These are phyloP conservation scores for Globisporangium viniferum DNA, from an alignment of 352 stramenopile species.

Conservation along the genomic window DNA sequence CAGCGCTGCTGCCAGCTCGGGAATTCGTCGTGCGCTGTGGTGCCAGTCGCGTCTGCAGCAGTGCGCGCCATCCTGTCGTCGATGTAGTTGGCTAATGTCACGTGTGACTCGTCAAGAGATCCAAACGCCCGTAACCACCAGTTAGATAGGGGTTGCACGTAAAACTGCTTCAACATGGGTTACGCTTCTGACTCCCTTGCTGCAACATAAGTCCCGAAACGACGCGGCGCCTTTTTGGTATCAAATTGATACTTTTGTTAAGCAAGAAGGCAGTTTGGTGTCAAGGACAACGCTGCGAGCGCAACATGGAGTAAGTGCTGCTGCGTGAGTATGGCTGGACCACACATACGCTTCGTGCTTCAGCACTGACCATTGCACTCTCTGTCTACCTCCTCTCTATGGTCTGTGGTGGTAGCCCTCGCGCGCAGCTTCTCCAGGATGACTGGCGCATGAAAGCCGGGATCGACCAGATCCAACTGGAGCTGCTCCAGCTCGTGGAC, in stretches of 20 bases:
- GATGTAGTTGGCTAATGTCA: neutral
- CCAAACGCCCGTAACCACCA: neutral
- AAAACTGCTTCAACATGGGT: neutral
- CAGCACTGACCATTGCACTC: neutral
- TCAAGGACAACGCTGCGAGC: neutral
- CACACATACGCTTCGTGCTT: neutral
- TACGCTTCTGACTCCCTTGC: neutral
- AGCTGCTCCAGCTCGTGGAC: conserved; percentile 55
- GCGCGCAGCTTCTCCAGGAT: conserved; percentile 35
- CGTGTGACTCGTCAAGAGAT: neutral
- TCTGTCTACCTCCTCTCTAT: neutral
- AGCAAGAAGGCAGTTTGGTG: neutral
- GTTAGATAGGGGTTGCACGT: neutral
- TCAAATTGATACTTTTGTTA: neutral
- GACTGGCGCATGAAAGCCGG: conserved; percentile 52
- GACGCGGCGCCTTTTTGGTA: neutral
- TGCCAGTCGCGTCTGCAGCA: neutral
- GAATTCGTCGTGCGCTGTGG: neutral
- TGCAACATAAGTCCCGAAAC: neutral
- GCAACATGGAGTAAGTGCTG: neutral
- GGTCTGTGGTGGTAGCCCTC: conserved; percentile 10
- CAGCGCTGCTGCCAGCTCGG: conserved; percentile 21
- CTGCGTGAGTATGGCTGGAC: neutral
- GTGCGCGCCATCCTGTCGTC: neutral
- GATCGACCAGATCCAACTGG: conserved; percentile 44